Evolutionary conservation across 2,329 filamentous ascomycete species (phyloP), one percentile per base, ranked within the genome.

Genomic region (Colletotrichum filicis): DNA sequence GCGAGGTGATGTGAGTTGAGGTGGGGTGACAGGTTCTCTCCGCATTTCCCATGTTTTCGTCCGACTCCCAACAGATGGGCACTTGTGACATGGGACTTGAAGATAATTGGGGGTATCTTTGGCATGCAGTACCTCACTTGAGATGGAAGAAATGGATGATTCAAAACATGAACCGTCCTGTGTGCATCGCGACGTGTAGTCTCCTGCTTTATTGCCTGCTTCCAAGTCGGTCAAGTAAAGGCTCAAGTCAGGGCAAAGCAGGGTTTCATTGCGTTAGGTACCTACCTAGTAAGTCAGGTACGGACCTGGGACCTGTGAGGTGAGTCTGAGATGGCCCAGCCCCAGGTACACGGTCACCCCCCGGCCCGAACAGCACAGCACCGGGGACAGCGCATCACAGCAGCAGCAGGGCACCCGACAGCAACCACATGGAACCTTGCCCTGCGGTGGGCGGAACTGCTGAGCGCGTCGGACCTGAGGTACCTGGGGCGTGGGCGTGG

Each of bases 321-420:
- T 46, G 7, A n/a, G 19, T 46, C 19, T 46, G 42, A 19, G 19
- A 16, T 14, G 46, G 37, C 46, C 55, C 60, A 35, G 62, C 49
- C 68, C 68, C 46, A 62, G 57, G 67, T 66, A 73, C 71, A 73
- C 67, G 56, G 71, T 66, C 71, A 60, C 46, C 46, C 57, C 53
- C 65, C 52, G 42, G 30, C 24, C 59, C 59, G 37, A 22, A n/a
- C 42, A 63, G 12, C 37, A 16, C n/a, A 46, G 42, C 42, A 24
- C 46, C 49, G 28, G 37, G 26, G 32, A 59, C 53, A 72, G 56
- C 66, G 46, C 60, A 56, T 57, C 60, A 66, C 56, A 52, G 57
- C 24, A 26, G 42, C 56, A 52, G 57, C 24, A 26, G 42, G 19
- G 42, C 42, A 42, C 46, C 61, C 61, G 53, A 30, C 24, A 32